These are phyloP conservation scores for Suillus variegatus DNA, from an alignment of 768 basidiomycete genomes.

Conservation along the genomic window DNA sequence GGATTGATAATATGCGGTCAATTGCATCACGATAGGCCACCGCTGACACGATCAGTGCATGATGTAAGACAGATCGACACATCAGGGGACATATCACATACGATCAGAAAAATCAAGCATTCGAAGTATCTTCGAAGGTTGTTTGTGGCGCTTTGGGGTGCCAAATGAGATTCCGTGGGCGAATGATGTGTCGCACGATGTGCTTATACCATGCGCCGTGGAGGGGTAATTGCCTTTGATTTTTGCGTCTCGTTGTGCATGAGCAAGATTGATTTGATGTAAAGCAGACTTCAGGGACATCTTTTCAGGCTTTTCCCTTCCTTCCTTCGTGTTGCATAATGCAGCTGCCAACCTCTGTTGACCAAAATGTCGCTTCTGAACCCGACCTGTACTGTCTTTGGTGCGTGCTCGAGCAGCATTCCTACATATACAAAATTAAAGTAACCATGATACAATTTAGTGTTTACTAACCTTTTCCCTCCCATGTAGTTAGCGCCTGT, in stretches of 20 bases:
- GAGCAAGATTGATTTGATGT: conserved; percentile 28
- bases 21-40: conserved; percentile 31
- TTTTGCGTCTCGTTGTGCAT: conserved; percentile 20
- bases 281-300: conserved; percentile 14
- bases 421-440: conserved; percentile 34
- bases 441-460: neutral
- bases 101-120: conserved; percentile 29
- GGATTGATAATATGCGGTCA: conserved; percentile 19
- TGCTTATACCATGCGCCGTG: neutral
- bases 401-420: conserved; percentile 58
- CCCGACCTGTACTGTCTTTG: conserved; percentile 54
- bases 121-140: conserved; percentile 25
- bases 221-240: neutral
- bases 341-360: conserved; percentile 56
- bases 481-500: conserved; percentile 78
- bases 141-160: conserved; percentile 12
- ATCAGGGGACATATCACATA: conserved; percentile 16
- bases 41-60: conserved; percentile 20
- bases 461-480: conserved; percentile 55
- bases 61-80: neutral
- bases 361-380: conserved; percentile 63
- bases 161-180: neutral
- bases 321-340: conserved; percentile 27
- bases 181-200: conserved; percentile 10
- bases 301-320: conserved; percentile 6